A percentile compares a stretch with the other conserved stretches of the same genome.
These are phyloP conservation scores for Ophiostoma sp. DNA, from an alignment of 2,329 filamentous ascomycete species.

Conservation along the genomic window DNA sequence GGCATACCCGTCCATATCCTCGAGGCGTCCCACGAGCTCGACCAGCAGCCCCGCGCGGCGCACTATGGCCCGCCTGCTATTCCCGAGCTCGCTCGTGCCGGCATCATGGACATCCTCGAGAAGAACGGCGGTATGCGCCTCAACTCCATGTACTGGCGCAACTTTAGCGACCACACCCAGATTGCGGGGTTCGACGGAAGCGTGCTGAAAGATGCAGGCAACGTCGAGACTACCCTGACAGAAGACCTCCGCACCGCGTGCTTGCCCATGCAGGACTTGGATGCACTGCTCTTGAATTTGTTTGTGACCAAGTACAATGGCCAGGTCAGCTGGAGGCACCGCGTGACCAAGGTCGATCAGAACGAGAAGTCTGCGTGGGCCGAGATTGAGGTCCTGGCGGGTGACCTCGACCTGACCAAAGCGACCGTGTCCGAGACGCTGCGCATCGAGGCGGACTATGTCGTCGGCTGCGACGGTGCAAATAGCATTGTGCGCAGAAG, in stretches of 20 bases:
- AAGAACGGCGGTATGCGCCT: constrained; percentile 43
- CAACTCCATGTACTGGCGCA: constrained; percentile 44
- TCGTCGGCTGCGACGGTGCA: constrained; percentile 59
- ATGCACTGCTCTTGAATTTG: constrained; percentile 46
- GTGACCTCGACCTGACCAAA: constrained; percentile 26
- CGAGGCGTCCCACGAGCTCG: constrained; percentile 55
- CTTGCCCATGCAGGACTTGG: constrained; percentile 46
- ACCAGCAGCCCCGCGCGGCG: constrained; percentile 61
- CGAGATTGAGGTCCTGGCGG: constrained; percentile 44
- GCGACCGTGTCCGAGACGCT: constrained; percentile 24
- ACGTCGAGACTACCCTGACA: constrained; percentile 24
- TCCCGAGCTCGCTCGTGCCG: constrained; percentile 59
- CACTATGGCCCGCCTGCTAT: constrained; percentile 62
- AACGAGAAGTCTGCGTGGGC: constrained; percentile 48
- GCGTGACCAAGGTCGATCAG: constrained; percentile 49
- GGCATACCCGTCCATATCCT: constrained; percentile 55
- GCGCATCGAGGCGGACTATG: constrained; percentile 51
- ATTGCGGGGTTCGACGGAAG: constrained; percentile 42
- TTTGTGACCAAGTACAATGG: constrained; percentile 40
- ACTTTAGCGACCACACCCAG: constrained; percentile 38
- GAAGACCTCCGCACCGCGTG: constrained; percentile 45
- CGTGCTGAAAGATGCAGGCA: constrained; percentile 41
- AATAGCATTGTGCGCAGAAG: constrained; percentile 49
- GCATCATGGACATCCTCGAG: constrained; percentile 52
- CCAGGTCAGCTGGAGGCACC: constrained; percentile 48